A percentile compares a stretch with the other conserved stretches of the same genome.
Evolutionary conservation across 2,329 filamentous ascomycete genomes (phyloP).

Genomic region (Sporothrix brasiliensis): DNA sequence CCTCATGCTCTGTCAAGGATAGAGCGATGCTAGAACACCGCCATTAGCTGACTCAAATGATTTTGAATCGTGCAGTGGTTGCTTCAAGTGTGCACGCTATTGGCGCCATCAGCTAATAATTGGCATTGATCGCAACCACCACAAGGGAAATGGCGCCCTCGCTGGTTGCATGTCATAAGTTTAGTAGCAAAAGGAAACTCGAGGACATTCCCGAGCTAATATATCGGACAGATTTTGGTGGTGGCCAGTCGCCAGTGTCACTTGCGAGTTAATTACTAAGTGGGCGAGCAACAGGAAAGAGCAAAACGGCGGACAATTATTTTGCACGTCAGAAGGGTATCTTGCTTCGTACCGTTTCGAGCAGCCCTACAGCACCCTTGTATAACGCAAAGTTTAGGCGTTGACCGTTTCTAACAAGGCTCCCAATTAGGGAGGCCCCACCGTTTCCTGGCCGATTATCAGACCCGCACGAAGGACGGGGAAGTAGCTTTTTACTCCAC

Average conservation of each 20-base stretch:
- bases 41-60: neutral
- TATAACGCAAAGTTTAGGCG: neutral
- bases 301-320: neutral
- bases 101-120: neutral
- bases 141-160: slow-evolving; percentile 4
- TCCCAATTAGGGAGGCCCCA: slow-evolving; percentile 1
- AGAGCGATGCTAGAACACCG: neutral
- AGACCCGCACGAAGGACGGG: no score
- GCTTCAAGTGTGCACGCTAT: neutral
- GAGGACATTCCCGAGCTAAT: no score
- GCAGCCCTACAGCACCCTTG: neutral
- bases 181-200: no score
- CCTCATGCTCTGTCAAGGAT: neutral
- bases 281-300: neutral
- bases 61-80: neutral
- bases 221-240: no score
- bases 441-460: slow-evolving; percentile 14
- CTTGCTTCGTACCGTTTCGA: neutral
- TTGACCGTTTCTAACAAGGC: neutral
- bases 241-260: no score
- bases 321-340: neutral
- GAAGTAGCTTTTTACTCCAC: neutral
- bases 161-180: neutral
- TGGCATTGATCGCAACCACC: neutral
- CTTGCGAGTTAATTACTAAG: neutral